These are phyloP conservation scores for Avena atlantica DNA, from an alignment of 176 grass and related monocot genomes.

Conservation along the genomic window DNA sequence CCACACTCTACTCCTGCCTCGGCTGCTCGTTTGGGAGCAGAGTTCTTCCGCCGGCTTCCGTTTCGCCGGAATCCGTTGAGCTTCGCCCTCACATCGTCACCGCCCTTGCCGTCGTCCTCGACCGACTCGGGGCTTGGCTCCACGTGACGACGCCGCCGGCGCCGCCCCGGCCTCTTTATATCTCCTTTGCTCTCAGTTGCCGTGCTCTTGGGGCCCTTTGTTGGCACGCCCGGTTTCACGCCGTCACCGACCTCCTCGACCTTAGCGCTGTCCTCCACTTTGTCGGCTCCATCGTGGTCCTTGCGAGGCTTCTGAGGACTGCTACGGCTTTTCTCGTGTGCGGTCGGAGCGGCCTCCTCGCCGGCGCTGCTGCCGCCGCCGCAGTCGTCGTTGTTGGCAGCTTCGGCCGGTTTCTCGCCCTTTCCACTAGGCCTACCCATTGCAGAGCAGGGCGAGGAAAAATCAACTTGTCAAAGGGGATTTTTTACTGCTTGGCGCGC, in stretches of 20 bases:
- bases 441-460: background rate
- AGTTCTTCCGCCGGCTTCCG: slow-evolving; percentile 86
- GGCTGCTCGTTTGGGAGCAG: slow-evolving; percentile 71
- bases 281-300: slow-evolving; percentile 35
- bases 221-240: slow-evolving; percentile 16
- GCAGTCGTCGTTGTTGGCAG: slow-evolving; percentile 40
- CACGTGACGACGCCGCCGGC: slow-evolving; percentile 24
- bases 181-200: slow-evolving; percentile 30
- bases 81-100: slow-evolving; percentile 22
- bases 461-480: background rate
- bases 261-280: slow-evolving; percentile 31
- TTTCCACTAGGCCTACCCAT: slow-evolving; percentile 84
- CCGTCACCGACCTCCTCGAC: slow-evolving; percentile 49
- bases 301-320: slow-evolving; percentile 60
- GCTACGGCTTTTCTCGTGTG: slow-evolving; percentile 50
- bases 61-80: slow-evolving; percentile 68
- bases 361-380: slow-evolving; percentile 42
- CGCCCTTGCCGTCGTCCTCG: slow-evolving; percentile 36
- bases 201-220: slow-evolving; percentile 38
- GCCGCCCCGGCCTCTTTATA: slow-evolving; percentile 45
- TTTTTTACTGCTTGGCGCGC: background rate
- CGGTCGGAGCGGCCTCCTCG: slow-evolving; percentile 61
- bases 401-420: slow-evolving; percentile 53
- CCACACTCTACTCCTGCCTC: slow-evolving; percentile 70
- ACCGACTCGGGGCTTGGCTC: slow-evolving; percentile 33